phyloP scores from a whole-genome alignment of 768 basidiomycete species.

The Crucibulum laeve region DNA sequence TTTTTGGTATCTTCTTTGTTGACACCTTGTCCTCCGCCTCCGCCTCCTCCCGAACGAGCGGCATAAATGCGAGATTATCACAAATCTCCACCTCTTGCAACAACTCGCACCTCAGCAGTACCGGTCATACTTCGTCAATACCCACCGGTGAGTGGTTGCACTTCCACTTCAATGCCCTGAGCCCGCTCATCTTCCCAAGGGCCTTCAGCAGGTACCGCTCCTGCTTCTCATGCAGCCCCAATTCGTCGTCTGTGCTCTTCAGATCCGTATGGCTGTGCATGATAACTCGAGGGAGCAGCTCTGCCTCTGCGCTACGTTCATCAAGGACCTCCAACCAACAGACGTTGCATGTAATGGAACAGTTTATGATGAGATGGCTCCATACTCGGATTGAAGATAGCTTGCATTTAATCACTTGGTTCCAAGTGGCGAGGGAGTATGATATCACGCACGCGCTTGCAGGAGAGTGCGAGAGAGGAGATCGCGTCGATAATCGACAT shows the following conservation, averaged over 20 bases:
- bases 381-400: constrained; percentile 56
- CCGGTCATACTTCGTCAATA: constrained; percentile 51
- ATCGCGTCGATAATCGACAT: constrained; percentile 51
- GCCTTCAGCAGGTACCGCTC: constrained; percentile 49
- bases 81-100: constrained; percentile 45
- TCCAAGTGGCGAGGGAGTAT: constrained; percentile 63
- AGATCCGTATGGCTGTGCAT: constrained; percentile 49
- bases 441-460: constrained; percentile 48
- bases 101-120: constrained; percentile 39
- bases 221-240: constrained; percentile 55
- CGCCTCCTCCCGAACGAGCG: constrained; percentile 10
- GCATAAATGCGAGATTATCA: constrained; percentile 49
- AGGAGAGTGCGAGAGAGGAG: constrained; percentile 55
- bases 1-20: constrained; percentile 1
- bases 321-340: constrained; percentile 57
- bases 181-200: constrained; percentile 46
- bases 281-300: constrained; percentile 33
- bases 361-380: constrained; percentile 57
- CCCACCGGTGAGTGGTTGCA: constrained; percentile 61
- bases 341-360: constrained; percentile 56
- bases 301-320: constrained; percentile 26
- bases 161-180: constrained; percentile 53
- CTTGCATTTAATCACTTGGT: constrained; percentile 56
- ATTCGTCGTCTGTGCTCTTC: constrained; percentile 58
- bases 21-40: constrained; percentile 8